A percentile compares a stretch with the other conserved stretches of the same genome.
These are phyloP conservation scores for Claviceps africana DNA, from an alignment of 2,329 filamentous ascomycete species.

Conservation along the genomic window DNA sequence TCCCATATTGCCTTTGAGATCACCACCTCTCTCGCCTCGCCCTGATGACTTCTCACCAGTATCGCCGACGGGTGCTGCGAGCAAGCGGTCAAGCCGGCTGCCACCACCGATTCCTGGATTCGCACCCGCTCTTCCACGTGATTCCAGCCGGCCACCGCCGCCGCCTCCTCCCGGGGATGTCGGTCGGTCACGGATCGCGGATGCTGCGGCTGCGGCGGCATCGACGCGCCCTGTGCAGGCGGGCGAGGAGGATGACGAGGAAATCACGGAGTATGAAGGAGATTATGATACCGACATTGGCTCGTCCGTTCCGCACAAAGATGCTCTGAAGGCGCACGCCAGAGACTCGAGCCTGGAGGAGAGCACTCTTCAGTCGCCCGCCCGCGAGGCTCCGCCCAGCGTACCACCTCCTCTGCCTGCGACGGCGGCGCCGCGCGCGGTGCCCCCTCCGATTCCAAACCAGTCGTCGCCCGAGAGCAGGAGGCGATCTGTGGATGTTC, in stretches of 20 bases:
- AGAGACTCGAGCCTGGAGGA: constrained; percentile 67
- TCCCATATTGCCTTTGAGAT: constrained; percentile 16
- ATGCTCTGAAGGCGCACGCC: constrained; percentile 72
- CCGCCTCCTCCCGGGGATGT: constrained; percentile 32
- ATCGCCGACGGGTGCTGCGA: constrained; percentile 27
- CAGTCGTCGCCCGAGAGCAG: constrained; percentile 40
- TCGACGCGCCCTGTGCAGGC: constrained; percentile 28
- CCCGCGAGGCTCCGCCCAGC: constrained; percentile 28
- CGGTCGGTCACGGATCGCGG: constrained; percentile 46
- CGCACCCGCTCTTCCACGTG: constrained; percentile 30
- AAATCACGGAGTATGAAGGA: constrained; percentile 87
- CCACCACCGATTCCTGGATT: constrained; percentile 48
- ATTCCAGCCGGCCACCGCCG: constrained; percentile 49
- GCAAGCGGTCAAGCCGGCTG: constrained; percentile 41
- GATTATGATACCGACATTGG: constrained; percentile 97
- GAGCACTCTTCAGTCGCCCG: constrained; percentile 45
- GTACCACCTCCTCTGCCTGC: constrained; percentile 43
- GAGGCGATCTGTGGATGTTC: constrained; percentile 55
- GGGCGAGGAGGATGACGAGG: constrained; percentile 56
- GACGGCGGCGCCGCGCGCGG: constrained; percentile 39
- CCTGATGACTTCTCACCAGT: constrained; percentile 27
- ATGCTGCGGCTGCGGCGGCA: constrained; percentile 30
- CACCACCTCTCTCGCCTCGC: constrained; percentile 22
- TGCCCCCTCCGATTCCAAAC: constrained; percentile 51
- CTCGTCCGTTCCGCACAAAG: constrained; percentile 84